Evolutionary conservation across 1,284 basidiomycete species (phyloP).

Genomic region (Ceratobasidium sp.): DNA sequence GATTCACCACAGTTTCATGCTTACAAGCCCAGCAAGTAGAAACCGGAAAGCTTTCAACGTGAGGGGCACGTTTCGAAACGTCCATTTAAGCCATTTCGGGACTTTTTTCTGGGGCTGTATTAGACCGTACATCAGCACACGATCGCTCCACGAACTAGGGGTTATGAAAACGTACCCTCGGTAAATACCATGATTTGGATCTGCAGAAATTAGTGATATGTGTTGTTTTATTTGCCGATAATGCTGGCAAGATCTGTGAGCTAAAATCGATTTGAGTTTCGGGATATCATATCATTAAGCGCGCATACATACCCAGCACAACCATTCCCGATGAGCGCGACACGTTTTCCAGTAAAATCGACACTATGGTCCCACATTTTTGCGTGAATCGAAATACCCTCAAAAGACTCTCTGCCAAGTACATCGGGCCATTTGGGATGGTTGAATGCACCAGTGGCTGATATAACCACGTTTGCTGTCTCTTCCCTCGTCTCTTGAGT

Average conservation of each 20-base stretch:
- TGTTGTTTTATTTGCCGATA: constrained; percentile 3
- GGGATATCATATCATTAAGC: too few species aligned
- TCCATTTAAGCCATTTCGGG: constrained; percentile 31
- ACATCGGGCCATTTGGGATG: constrained; percentile 29
- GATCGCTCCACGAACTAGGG: too few species aligned
- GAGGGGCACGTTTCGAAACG: constrained; percentile 66
- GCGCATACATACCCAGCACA: constrained; percentile 25
- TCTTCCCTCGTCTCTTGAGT: constrained; percentile 38
- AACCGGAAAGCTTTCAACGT: constrained; percentile 66
- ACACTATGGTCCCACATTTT: constrained; percentile 23
- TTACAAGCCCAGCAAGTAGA: constrained; percentile 63
- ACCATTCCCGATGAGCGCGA: constrained; percentile 32
- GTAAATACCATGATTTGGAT: constrained; percentile 40
- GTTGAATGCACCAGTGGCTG: constrained; percentile 42
- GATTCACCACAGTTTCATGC: constrained; percentile 49
- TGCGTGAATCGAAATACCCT: constrained; percentile 28
- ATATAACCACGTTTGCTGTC: constrained; percentile 37
- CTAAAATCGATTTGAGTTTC: not conserved
- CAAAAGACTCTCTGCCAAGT: constrained; percentile 23
- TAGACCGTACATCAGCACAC: too few species aligned
- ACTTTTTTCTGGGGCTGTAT: too few species aligned
- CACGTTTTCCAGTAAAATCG: constrained; percentile 21
- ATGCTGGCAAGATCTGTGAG: not conserved
- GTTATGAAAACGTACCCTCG: too few species aligned
- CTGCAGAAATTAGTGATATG: constrained; percentile 19